Evolutionary conservation across 192 early-diverging fungal genomes (phyloP).

Genomic region (Ambispora gerdemannii): DNA sequence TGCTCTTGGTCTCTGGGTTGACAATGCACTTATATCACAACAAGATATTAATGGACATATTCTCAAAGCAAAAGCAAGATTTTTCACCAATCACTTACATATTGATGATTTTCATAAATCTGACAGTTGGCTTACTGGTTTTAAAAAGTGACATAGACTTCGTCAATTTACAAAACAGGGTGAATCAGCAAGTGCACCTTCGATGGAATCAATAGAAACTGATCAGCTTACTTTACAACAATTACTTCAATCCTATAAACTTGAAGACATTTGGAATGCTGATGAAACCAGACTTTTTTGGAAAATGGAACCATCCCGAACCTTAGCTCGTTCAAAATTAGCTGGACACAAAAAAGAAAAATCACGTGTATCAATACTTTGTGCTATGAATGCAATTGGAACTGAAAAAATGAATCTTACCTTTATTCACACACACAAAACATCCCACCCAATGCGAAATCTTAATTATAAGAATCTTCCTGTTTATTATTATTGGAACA

Average conservation of each 20-base stretch:
- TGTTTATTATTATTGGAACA: conserved; percentile 14
- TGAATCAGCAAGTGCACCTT: conserved; percentile 9
- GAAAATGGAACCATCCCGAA: conserved; percentile 10
- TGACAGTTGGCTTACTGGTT: conserved; percentile 8
- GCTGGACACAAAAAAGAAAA: background rate
- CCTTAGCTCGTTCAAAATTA: conserved; percentile 10
- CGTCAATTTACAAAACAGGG: conserved; percentile 6
- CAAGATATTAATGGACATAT: conserved; percentile 8
- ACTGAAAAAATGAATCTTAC: conserved; percentile 7
- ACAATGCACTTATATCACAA: conserved; percentile 6
- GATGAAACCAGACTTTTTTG: conserved; percentile 16
- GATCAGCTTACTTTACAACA: background rate
- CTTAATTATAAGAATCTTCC: conserved; percentile 9
- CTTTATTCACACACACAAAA: conserved; percentile 5
- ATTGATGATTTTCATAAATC: conserved; percentile 21
- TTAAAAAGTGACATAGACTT: conserved; percentile 14
- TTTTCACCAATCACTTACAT: conserved; percentile 3
- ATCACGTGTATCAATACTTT: background rate
- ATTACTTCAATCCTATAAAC: background rate
- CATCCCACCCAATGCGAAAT: background rate
- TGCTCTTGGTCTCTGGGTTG: conserved; percentile 10
- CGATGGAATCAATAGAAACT: conserved; percentile 3
- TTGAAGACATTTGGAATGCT: conserved; percentile 16
- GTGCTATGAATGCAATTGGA: background rate
- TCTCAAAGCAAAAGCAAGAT: conserved; percentile 12